A percentile compares a stretch with the other conserved stretches of the same genome.
Conservation (phyloP, 306 rosid genomes). For the Vicia villosa region DNA sequence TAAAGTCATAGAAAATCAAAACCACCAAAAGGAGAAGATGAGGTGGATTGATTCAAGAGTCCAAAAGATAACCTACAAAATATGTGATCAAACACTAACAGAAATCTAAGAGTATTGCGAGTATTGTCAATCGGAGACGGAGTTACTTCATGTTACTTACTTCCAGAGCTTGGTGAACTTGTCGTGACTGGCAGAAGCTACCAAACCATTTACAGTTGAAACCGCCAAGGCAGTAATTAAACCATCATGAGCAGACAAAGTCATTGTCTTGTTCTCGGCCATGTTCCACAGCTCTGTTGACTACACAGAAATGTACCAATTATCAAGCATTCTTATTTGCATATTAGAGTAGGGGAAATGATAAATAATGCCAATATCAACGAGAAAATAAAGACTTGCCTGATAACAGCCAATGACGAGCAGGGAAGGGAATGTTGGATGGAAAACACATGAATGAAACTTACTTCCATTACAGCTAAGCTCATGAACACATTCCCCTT, state of each 20-base stretch:
- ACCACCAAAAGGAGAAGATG: background rate
- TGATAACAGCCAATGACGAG: conserved; percentile 93
- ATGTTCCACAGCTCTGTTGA: conserved; percentile 98
- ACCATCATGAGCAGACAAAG: conserved; percentile 87
- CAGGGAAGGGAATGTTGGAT: conserved; percentile 80
- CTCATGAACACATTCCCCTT: conserved; percentile 85
- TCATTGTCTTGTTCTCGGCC: conserved; percentile 89
- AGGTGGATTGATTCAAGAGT: conserved; percentile 26
- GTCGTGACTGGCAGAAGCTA: conserved; percentile 96
- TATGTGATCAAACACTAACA: conserved; percentile 27
- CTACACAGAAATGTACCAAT: conserved; percentile 43
- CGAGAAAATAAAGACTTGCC: conserved; percentile 52
- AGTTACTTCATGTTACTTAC: background rate
- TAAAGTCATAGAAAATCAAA: conserved; percentile 20
- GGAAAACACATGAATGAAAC: conserved; percentile 88
- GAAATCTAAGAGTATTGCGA: conserved; percentile 34
- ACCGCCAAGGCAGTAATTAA: conserved; percentile 78
- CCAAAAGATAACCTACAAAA: conserved; percentile 31
- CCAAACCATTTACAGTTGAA: conserved; percentile 75
- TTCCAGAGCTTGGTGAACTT: conserved; percentile 90
- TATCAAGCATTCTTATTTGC: background rate
- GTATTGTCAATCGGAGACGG: conserved; percentile 34
- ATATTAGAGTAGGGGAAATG: background rate
- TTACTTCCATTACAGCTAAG: conserved; percentile 83
- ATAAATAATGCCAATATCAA: background rate